phyloP scores from a whole-genome alignment of 768 basidiomycete species.

The Cyathus striatus region DNA sequence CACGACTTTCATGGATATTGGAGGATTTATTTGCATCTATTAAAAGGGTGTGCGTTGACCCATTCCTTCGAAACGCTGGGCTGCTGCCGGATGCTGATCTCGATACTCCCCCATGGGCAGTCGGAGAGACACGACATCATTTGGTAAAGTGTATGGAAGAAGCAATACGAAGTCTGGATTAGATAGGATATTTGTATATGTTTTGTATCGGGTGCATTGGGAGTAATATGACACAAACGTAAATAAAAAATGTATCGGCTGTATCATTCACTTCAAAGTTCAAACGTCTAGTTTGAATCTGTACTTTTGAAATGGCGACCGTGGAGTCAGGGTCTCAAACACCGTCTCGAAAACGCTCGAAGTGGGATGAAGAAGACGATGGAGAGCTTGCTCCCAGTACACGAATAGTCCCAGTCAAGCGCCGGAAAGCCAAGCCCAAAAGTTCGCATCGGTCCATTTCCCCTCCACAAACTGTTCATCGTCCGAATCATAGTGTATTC shows the following conservation, averaged over 20 bases:
- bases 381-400: slow-evolving; percentile 18
- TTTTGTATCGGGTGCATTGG: too few relatives aligned
- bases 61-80: slow-evolving; percentile 50
- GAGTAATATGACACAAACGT: too few relatives aligned
- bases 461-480: slow-evolving; percentile 11
- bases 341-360: slow-evolving; percentile 69
- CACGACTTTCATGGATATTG: slow-evolving; percentile 74
- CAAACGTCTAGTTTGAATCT: neutral
- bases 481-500: slow-evolving; percentile 51
- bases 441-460: slow-evolving; percentile 16
- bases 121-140: slow-evolving; percentile 47
- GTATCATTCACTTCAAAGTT: neutral
- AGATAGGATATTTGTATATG: neutral
- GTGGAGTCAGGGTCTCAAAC: slow-evolving; percentile 34
- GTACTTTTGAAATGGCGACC: neutral
- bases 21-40: slow-evolving; percentile 76
- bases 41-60: slow-evolving; percentile 60
- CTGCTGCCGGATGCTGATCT: too few relatives aligned
- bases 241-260: too few relatives aligned
- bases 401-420: slow-evolving; percentile 35
- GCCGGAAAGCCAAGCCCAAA: slow-evolving; percentile 33
- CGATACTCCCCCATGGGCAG: too few relatives aligned
- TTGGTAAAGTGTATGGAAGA: slow-evolving; percentile 68
- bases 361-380: slow-evolving; percentile 57
- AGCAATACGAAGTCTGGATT: slow-evolving; percentile 13